These are phyloP conservation scores for Aspergillus vadensis DNA, from an alignment of 2,329 filamentous ascomycete genomes.

Conservation along the genomic window DNA sequence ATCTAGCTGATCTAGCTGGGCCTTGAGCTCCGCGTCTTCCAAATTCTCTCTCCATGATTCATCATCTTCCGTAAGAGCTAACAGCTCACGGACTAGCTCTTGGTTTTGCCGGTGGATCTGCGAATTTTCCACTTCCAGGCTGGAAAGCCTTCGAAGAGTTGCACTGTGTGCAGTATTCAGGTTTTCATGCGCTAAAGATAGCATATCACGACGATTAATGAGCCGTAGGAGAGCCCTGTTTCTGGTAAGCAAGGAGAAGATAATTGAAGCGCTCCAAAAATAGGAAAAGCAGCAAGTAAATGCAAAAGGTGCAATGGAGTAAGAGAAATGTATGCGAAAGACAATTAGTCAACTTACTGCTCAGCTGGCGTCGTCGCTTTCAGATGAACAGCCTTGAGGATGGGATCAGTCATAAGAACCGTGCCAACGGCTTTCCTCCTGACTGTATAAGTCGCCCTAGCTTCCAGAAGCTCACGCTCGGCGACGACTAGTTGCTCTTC, in stretches of 20 bases:
- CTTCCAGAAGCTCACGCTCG: constrained; percentile 68
- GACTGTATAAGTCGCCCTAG: constrained; percentile 69
- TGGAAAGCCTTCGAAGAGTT: constrained; percentile 56
- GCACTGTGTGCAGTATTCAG: constrained; percentile 57
- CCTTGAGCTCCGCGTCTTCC: constrained; percentile 54
- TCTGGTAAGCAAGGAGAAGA: constrained; percentile 19
- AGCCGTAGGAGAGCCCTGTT: constrained; percentile 66
- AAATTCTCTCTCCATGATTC: constrained; percentile 55
- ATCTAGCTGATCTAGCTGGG: constrained; percentile 62
- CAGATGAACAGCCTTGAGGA: constrained; percentile 74
- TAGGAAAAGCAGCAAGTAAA: constrained; percentile 5
- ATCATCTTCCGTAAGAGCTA: constrained; percentile 63
- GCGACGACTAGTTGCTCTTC: constrained; percentile 55
- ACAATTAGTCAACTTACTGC: constrained; percentile 53
- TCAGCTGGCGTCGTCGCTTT: constrained; percentile 67
- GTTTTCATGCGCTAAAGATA: constrained; percentile 65
- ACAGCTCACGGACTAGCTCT: constrained; percentile 62
- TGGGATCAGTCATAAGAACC: constrained; percentile 71
- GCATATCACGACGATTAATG: constrained; percentile 66
- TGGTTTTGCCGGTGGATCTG: constrained; percentile 62
- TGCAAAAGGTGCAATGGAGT: background rate
- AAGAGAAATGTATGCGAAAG: background rate
- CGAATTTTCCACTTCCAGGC: constrained; percentile 61
- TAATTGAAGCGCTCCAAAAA: background rate
- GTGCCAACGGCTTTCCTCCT: constrained; percentile 69